These are phyloP conservation scores for Phytophthora citrophthora DNA, from an alignment of 352 stramenopile genomes.

Conservation along the genomic window DNA sequence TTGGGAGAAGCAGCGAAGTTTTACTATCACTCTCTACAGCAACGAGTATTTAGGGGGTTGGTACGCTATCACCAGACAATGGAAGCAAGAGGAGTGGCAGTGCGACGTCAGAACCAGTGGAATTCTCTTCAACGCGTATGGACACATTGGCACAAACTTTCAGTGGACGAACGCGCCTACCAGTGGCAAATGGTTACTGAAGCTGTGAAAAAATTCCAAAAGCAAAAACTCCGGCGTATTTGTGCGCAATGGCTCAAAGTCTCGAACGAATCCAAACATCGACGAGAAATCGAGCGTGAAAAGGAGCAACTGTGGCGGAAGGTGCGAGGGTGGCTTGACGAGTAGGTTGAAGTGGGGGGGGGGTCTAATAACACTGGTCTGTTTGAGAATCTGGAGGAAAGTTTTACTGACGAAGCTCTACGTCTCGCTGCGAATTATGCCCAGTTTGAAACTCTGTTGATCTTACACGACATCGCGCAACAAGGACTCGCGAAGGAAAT, in stretches of 20 bases:
- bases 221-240: constrained; percentile 27
- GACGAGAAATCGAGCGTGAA: constrained; percentile 43
- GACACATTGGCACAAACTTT: constrained; percentile 32
- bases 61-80: constrained; percentile 22
- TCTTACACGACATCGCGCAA: too few species aligned
- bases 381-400: too few species aligned
- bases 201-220: constrained; percentile 11
- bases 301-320: constrained; percentile 70
- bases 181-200: constrained; percentile 18
- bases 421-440: too few species aligned
- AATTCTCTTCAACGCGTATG: constrained; percentile 37
- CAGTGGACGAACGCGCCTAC: constrained; percentile 12
- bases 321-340: constrained; percentile 67
- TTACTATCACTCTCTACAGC: constrained; percentile 22
- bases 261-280: constrained; percentile 28
- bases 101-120: constrained; percentile 43
- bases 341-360: constrained; percentile 13
- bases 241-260: constrained; percentile 40
- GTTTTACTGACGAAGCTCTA: too few species aligned
- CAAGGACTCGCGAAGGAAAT: too few species aligned
- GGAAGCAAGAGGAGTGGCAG: constrained; percentile 23
- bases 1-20: constrained; percentile 29
- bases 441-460: too few species aligned
- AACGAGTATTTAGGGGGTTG: constrained; percentile 22
- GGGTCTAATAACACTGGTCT: too few species aligned